Evolutionary conservation across 805 yeast species (phyloP), one percentile per base, ranked within the genome.

Genomic region (Starmerella roubikii): DNA sequence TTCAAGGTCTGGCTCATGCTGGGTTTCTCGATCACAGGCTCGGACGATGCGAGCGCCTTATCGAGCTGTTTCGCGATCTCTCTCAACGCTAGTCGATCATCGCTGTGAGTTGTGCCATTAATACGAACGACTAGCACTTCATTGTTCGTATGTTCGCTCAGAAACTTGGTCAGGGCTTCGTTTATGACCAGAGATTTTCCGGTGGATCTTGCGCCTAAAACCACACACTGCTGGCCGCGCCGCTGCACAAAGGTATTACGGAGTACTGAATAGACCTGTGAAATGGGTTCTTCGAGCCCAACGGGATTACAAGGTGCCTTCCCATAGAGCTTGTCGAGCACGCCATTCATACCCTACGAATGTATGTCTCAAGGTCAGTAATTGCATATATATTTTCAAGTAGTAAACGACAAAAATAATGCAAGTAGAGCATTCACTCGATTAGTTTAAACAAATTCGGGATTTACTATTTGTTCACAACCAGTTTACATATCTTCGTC

Each of bases 21-120:
- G 30, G 50, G 45, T n/a, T 53, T 44, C 33, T 58, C 62, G 13
- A 53, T 49, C 19, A 48, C 42, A 5, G 30, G 32, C 16, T 29
- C 32, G 24, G 3, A 11, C n/a, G 15, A 7, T 3, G 4, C 22
- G 24, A 56, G 39, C 38, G 61, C 64, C 15, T 53, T 54, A 53
- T 83, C 94, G 30, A 88, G 59, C 56, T 86, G 96, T 32, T 78
- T 65, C 0, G 94, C 94, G 41, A 91, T 79, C 47, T 83, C 86
- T 37, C 86, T 68, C 12, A 91, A 70, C 0, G 97, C 97, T 35
- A 70, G 61, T 34, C 67, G 69, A 53, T 88, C 97, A 48, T 78
- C 84, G 4, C 67, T 54, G 53, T 83, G 94, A 3, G 76, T 67
- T 12, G 68, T 58, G 0, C 95, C 95, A 42, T 78, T 74, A 22